These are phyloP conservation scores for Nadsonia fulvescens DNA, from an alignment of 805 yeast species.

Conservation along the genomic window DNA sequence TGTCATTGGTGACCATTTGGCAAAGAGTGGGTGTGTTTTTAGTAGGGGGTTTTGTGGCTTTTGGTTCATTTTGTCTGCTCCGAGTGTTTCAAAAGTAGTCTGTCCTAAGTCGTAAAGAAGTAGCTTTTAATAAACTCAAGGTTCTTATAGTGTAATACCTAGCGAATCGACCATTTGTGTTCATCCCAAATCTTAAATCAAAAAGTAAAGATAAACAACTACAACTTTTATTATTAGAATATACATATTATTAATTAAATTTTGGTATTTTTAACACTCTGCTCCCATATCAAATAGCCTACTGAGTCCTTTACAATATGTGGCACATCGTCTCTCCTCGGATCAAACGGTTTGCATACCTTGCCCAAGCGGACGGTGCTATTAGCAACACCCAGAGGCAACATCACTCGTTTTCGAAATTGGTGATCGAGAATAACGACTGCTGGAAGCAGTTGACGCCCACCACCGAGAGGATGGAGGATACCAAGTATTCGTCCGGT, in stretches of 20 bases:
- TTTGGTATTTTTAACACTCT: neutral
- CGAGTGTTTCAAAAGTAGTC: conserved; percentile 10
- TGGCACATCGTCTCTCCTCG: conserved; percentile 3
- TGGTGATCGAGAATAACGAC: conserved; percentile 14
- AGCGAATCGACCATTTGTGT: conserved; percentile 1
- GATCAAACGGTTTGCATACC: too few relatives aligned
- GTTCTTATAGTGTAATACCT: neutral
- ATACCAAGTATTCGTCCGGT: conserved; percentile 15
- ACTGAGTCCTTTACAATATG: conserved; percentile 5
- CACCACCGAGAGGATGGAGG: conserved; percentile 19
- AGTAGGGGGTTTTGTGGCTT: conserved; percentile 10
- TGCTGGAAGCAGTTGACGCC: conserved; percentile 13
- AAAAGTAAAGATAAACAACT: too few relatives aligned
- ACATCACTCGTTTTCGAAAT: conserved; percentile 5
- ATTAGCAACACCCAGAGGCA: conserved; percentile 5
- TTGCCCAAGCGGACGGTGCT: conserved; percentile 5
- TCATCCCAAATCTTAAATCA: too few relatives aligned
- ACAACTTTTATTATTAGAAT: too few relatives aligned
- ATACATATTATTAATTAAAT: conserved; percentile 2
- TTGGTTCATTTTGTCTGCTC: conserved; percentile 10
- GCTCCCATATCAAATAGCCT: conserved; percentile 6
- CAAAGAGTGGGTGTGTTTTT: conserved; percentile 12
- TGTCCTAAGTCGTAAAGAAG: conserved; percentile 2
- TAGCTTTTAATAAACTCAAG: neutral
- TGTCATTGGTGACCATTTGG: conserved; percentile 10